Conservation (phyloP, 257 asterid species). For the Verbascum thapsus region DNA sequence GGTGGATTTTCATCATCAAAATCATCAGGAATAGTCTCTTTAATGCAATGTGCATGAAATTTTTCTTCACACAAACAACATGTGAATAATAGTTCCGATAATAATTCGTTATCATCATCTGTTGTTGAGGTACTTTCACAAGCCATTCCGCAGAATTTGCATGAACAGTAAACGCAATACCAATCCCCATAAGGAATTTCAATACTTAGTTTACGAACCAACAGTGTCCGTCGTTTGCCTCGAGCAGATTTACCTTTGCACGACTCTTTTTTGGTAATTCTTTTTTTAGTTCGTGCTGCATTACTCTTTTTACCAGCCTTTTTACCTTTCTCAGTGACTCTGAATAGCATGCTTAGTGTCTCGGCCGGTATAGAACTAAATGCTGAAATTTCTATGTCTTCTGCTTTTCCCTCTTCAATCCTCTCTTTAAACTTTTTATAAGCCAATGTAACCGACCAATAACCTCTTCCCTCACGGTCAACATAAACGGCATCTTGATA, state of each 20-base stretch:
- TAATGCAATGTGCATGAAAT: conserved; percentile 67
- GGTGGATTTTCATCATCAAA: conserved; percentile 39
- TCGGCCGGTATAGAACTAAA: conserved; percentile 74
- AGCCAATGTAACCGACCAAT: conserved; percentile 93
- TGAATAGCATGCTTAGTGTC: conserved; percentile 55
- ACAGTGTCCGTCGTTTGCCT: conserved; percentile 47
- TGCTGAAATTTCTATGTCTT: conserved; percentile 47
- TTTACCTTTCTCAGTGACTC: conserved; percentile 49
- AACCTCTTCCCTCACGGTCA: conserved; percentile 56
- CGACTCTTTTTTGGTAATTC: conserved; percentile 36
- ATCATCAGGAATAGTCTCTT: conserved; percentile 42
- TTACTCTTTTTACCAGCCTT: conserved; percentile 37
- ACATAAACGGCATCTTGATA: conserved; percentile 85
- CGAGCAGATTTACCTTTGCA: conserved; percentile 34
- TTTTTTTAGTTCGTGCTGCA: conserved; percentile 37
- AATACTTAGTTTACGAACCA: conserved; percentile 73
- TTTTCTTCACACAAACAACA: conserved; percentile 86
- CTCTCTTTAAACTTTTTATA: conserved; percentile 62
- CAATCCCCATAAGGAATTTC: conserved; percentile 88
- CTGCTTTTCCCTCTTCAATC: conserved; percentile 70
- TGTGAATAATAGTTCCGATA: conserved; percentile 45
- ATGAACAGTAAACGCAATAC: conserved; percentile 83
- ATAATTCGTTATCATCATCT: conserved; percentile 37
- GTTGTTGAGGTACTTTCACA: conserved; percentile 41
- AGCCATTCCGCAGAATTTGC: conserved; percentile 84